Evolutionary conservation across 2,329 filamentous ascomycete species (phyloP), one percentile per base, ranked within the genome.

Genomic region (Pezicula radicicola): DNA sequence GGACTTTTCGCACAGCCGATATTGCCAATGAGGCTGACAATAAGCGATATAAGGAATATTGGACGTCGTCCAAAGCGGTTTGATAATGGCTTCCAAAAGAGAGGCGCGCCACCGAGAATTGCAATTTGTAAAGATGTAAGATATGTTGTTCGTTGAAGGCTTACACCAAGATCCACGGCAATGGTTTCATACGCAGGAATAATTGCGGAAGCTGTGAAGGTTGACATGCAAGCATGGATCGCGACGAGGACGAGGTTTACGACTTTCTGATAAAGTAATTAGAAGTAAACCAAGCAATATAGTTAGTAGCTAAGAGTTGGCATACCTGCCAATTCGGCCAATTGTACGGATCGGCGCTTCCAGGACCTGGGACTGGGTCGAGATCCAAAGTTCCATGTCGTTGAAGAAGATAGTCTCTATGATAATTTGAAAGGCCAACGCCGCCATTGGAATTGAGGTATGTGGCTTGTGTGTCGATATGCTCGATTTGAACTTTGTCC

Each of bases 31-130:
- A 74, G 56, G 53, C 72, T 72, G 15, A 73, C 65, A 2, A 78
- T 58, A 12, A 75, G 59, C 0, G 76, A 79, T 3, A 58, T 18
- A 16, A 80, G 68, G 63, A 76, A 79, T 30, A 80, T 69, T 0
- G 77, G 77, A 7, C 77, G 70, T 3, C 78, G 72, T 4, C 77
- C 77, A 55, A 70, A 80, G 37, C 74, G 70, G 42, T 75, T 72
- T 0, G 77, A 75, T 4, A 81, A 60, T 0, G 78, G 77, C 49
- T 73, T 74, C 77, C 77, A 81, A 59, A 81, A 72, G 2, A 81
- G 60, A 0, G 77, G 77, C 4, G 73, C 74, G n/a, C 67, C 72
- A 7, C 78, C 78, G 0, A 80, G 66, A 13, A 81, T 72, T 1
- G 72, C 73, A 46, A 80, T 80, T 54, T 78, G 74, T 12, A 80